Conservation (phyloP, 345 rosid genomes). For the Citrus mangshanensis region DNA sequence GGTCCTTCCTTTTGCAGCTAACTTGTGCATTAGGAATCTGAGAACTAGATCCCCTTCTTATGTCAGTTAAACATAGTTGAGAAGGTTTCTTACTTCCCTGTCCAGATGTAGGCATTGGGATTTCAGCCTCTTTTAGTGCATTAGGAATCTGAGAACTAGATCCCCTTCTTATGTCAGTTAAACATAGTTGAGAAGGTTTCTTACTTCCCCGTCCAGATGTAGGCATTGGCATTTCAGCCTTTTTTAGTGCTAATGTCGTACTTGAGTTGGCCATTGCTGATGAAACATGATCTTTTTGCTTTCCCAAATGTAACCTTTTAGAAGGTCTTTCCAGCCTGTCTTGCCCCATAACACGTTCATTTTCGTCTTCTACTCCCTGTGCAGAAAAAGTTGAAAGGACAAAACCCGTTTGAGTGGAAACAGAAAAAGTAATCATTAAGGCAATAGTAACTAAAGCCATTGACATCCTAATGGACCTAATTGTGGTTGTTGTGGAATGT, state of each 20-base stretch:
- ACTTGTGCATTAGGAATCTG: not conserved
- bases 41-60: constrained; percentile 1
- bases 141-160: not conserved
- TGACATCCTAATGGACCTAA: not conserved
- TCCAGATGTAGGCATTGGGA: not conserved
- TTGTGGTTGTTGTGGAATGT: no score
- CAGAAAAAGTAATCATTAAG: not conserved
- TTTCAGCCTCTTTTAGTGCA: not conserved
- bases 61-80: not conserved
- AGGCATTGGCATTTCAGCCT: not conserved
- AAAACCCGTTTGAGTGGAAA: constrained; percentile 1
- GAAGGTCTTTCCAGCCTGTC: constrained; percentile 23
- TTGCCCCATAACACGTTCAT: not conserved
- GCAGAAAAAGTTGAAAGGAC: not conserved
- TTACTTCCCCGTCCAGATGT: not conserved
- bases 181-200: constrained; percentile 8
- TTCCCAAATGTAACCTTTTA: constrained; percentile 23
- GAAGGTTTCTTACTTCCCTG: constrained; percentile 10
- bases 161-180: not conserved
- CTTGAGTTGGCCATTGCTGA: constrained; percentile 15
- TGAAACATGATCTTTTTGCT: constrained; percentile 22
- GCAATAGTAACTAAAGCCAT: not conserved
- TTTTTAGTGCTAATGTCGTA: not conserved
- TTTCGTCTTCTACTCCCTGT: constrained; percentile 18
- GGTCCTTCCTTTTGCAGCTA: constrained; percentile 4